phyloP scores from a whole-genome alignment of 371 early-diverging fungal genomes.

The Mycotypha africana region DNA sequence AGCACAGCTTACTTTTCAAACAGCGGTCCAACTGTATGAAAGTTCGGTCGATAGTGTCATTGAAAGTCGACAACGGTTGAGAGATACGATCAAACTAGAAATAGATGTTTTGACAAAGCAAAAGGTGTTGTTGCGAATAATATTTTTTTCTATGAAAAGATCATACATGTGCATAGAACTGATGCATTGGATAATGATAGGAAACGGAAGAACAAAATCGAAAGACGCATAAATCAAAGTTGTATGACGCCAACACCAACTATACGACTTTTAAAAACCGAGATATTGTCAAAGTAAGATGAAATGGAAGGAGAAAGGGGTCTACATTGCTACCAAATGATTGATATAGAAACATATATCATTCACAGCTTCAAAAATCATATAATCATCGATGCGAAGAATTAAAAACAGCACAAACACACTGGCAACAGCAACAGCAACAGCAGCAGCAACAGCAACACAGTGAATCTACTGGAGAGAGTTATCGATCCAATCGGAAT shows the following conservation, averaged over 20 bases:
- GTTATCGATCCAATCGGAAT: constrained; percentile 5
- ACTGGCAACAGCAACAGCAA: constrained; percentile 16
- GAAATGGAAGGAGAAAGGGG: no score
- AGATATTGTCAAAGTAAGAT: constrained; percentile 39
- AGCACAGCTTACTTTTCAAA: constrained; percentile 11
- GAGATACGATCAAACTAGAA: constrained; percentile 13
- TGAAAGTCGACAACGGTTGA: constrained; percentile 16
- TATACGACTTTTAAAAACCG: constrained; percentile 31
- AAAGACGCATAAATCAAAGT: constrained; percentile 20
- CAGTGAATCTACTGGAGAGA: background rate
- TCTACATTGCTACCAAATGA: no score
- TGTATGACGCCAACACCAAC: constrained; percentile 27
- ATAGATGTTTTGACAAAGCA: constrained; percentile 11
- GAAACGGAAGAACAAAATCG: constrained; percentile 30
- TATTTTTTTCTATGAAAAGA: background rate
- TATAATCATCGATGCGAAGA: constrained; percentile 35
- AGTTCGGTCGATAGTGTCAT: constrained; percentile 19
- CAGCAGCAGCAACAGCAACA: constrained; percentile 4
- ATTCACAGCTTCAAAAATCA: constrained; percentile 42
- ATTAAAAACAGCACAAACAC: constrained; percentile 21
- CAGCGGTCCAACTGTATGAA: constrained; percentile 29
- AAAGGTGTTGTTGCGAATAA: constrained; percentile 5
- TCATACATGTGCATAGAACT: background rate
- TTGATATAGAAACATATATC: no score
- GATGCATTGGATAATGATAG: no score